Evolutionary conservation across 305 asterid genomes (phyloP).

Genomic region (Rubia peregrina): DNA sequence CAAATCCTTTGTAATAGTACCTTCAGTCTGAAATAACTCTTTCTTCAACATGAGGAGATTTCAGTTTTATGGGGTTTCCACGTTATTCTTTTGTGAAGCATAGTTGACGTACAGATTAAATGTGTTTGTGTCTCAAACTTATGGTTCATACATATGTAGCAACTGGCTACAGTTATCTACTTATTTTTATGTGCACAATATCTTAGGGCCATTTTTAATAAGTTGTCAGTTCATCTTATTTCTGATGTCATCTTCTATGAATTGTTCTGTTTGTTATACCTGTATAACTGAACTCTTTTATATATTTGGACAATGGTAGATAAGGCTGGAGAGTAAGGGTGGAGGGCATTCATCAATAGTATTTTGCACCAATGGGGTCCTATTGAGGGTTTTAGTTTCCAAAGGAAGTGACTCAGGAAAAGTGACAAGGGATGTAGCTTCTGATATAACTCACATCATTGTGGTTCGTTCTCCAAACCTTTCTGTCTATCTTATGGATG

Average conservation of each 20-base stretch:
- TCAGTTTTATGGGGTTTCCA: not conserved
- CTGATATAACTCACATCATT: conserved; percentile 79
- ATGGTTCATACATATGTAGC: not conserved
- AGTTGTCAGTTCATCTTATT: not conserved
- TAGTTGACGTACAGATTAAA: not conserved
- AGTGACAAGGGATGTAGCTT: conserved; percentile 25
- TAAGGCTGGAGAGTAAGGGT: conserved; percentile 86
- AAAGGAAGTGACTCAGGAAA: conserved; percentile 37
- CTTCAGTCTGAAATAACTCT: not conserved
- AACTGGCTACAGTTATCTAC: not conserved
- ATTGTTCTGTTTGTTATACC: not conserved
- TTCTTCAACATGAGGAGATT: not conserved
- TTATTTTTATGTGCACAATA: conserved; percentile 3
- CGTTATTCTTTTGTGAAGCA: not conserved
- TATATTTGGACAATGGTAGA: conserved; percentile 41
- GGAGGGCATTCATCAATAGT: conserved; percentile 81
- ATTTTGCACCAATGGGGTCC: conserved; percentile 91
- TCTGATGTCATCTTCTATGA: conserved; percentile 3
- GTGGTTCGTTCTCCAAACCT: conserved; percentile 58
- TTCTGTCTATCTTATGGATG: not conserved
- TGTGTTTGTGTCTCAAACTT: not conserved
- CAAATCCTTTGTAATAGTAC: conserved; percentile 6
- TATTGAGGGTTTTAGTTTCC: conserved; percentile 67
- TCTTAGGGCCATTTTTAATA: not conserved
- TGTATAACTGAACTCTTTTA: conserved; percentile 3